Percentiles rank a stretch among this genome's conserved stretches.
These are phyloP conservation scores for Tephrocybe rancida DNA, from an alignment of 768 basidiomycete species.

Conservation along the genomic window DNA sequence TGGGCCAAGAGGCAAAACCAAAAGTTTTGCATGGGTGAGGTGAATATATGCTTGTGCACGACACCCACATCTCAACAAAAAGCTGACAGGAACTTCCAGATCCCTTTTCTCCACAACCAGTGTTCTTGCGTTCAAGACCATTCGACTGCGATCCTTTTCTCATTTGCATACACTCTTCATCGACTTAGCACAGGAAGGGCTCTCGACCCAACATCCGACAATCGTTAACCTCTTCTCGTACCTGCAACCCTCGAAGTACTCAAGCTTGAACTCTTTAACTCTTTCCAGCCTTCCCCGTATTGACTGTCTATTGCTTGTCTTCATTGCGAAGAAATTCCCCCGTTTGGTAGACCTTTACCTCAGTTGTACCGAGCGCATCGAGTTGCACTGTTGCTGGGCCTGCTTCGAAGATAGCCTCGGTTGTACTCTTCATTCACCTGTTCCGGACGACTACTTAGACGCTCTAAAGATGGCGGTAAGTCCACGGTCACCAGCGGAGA, in stretches of 20 bases:
- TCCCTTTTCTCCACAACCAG: conserved; percentile 33
- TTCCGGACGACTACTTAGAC: conserved; percentile 51
- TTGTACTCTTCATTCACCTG: conserved; percentile 60
- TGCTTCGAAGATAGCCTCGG: conserved; percentile 67
- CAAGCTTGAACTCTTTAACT: conserved; percentile 46
- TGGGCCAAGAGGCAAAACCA: conserved; percentile 10
- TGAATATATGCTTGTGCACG: conserved; percentile 32
- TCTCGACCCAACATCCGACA: conserved; percentile 44
- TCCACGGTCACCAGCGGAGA: conserved; percentile 7
- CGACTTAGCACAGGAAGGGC: conserved; percentile 43
- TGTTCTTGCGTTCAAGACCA: conserved; percentile 26
- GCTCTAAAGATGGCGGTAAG: conserved; percentile 55
- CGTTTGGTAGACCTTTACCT: conserved; percentile 50
- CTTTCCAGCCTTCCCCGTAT: conserved; percentile 61
- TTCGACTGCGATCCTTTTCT: conserved; percentile 30
- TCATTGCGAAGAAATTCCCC: conserved; percentile 50
- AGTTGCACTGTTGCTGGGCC: conserved; percentile 58
- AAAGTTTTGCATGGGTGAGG: conserved; percentile 49
- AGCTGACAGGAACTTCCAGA: conserved; percentile 20
- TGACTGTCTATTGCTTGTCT: conserved; percentile 46
- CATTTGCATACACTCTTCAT: conserved; percentile 41
- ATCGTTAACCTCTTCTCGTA: conserved; percentile 34
- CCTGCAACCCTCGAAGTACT: conserved; percentile 28
- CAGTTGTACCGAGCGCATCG: conserved; percentile 61
- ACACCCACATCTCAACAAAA: conserved; percentile 5